phyloP scores from a whole-genome alignment of 257 asterid species.

The Petrea volubilis region DNA sequence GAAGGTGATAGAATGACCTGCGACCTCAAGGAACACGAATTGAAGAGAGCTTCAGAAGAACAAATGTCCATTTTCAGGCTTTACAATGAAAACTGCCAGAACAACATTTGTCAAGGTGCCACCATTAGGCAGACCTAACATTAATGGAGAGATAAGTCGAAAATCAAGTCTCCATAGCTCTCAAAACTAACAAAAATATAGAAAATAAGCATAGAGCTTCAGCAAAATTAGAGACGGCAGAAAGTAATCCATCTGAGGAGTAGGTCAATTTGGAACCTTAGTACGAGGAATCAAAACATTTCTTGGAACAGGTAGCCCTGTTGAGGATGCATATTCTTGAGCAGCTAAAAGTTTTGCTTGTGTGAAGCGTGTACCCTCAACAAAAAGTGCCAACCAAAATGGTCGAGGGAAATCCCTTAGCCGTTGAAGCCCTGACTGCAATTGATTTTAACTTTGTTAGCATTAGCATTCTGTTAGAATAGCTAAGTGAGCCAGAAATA shows the following conservation, averaged over 20 bases:
- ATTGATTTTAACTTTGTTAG: slow-evolving; percentile 23
- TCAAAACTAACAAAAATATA: neutral
- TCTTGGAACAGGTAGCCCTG: slow-evolving; percentile 80
- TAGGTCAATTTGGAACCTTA: slow-evolving; percentile 52
- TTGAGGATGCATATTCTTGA: slow-evolving; percentile 86
- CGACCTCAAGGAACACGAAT: slow-evolving; percentile 6
- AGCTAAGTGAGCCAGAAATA: slow-evolving; percentile 7
- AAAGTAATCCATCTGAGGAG: slow-evolving; percentile 8
- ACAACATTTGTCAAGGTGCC: neutral
- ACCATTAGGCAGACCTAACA: slow-evolving; percentile 7
- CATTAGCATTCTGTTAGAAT: slow-evolving; percentile 10
- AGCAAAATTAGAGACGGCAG: neutral
- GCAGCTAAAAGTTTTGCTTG: slow-evolving; percentile 95
- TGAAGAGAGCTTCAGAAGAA: neutral
- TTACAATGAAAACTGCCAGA: neutral
- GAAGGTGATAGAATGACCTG: slow-evolving; percentile 23
- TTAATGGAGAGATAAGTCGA: slow-evolving; percentile 5
- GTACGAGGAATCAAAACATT: slow-evolving; percentile 96
- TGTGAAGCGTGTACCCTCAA: slow-evolving; percentile 96
- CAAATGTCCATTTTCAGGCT: neutral
- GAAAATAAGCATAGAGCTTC: neutral
- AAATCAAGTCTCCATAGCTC: neutral
- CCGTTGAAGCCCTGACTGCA: slow-evolving; percentile 75
- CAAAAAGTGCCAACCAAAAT: slow-evolving; percentile 94
- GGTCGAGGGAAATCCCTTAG: slow-evolving; percentile 85